Conservation (phyloP, 2,329 filamentous ascomycete species). For the Penicillium hesseltinei region DNA sequence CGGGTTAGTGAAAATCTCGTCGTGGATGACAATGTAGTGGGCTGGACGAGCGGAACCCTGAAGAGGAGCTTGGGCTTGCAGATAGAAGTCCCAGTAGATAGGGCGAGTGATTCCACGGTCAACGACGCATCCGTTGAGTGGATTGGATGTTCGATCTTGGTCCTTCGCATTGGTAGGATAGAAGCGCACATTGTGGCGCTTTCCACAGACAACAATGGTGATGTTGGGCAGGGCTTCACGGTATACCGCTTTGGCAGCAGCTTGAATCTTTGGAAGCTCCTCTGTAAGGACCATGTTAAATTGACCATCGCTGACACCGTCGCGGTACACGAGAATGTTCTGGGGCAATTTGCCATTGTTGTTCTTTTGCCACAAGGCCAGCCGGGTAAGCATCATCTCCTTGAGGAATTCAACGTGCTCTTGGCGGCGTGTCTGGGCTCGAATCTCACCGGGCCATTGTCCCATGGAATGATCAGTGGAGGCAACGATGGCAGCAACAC, state of each 20-base stretch:
- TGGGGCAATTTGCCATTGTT: constrained; percentile 58
- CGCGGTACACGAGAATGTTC: constrained; percentile 79
- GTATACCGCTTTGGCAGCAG: constrained; percentile 62
- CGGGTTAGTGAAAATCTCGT: constrained; percentile 58
- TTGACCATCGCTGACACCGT: constrained; percentile 84
- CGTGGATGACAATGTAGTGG: constrained; percentile 71
- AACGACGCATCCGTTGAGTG: constrained; percentile 72
- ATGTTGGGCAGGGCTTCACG: constrained; percentile 57
- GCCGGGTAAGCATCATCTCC: constrained; percentile 59
- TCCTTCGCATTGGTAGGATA: constrained; percentile 60
- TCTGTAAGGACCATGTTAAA: constrained; percentile 63
- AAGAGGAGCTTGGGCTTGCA: constrained; percentile 74
- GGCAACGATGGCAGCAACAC: constrained; percentile 75
- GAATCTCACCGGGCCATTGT: constrained; percentile 72
- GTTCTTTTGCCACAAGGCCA: constrained; percentile 61
- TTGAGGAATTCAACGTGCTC: constrained; percentile 68
- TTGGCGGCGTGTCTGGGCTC: constrained; percentile 48
- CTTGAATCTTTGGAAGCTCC: constrained; percentile 56
- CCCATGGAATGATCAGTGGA: constrained; percentile 65
- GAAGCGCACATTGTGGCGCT: constrained; percentile 83
- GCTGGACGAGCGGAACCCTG: constrained; percentile 78
- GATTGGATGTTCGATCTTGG: constrained; percentile 59
- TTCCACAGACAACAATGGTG: constrained; percentile 74
- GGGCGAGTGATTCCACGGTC: constrained; percentile 75
- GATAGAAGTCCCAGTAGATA: constrained; percentile 75